Base-by-base conservation (phyloP, 345 rosid species). In the Euphorbia tirucalli region DNA sequence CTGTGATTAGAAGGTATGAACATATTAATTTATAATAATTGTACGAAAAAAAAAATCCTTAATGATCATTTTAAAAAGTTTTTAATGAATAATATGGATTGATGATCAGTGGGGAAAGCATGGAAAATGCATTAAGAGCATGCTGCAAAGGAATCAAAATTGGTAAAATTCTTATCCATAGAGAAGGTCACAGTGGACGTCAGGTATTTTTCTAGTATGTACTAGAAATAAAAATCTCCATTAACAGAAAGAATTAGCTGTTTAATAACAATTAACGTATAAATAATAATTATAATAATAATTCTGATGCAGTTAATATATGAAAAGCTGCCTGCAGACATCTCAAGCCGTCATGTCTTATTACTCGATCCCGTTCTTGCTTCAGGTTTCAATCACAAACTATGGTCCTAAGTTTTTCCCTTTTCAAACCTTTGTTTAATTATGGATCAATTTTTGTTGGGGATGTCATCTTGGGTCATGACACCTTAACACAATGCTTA, bases 81-180 rank as follows among this genome's bases (percentile, higher is more conserved):
- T 61, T 18, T 19, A 32, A 61, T 28, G 19, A 24, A 28, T 5
- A 14, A 7, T 25, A 14, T 28, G n/a, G 21, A 60, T n/a, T 73
- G 3, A 7, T 44, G 41, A 28, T 75, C n/a, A 93, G 98, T 67
- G 98, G 98, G 39, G 94, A 93, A 77, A 93, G 98, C 88, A 93
- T 93, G 97, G 97, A 92, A 75, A 94, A 92, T 65, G 97, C 97
- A 25, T 79, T 94, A 65, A 83, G 97, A 78, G 98, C 97, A 22
- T 94, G 98, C 71, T 92, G 98, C 79, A 92, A 94, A 65, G 90
- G 97, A 69, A 90, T 90, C 67, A 94, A 90, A 81, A 87, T 94
- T 24, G 97, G 98, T 39, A 94, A 92, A 85, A 86, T 94, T 50
- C 91, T 91, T 37, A 91, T 91, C 65, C 96, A 87, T 65, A 85